These are phyloP conservation scores for Dactylonectria macrodidyma DNA, from an alignment of 2,329 filamentous ascomycete species.

Conservation along the genomic window DNA sequence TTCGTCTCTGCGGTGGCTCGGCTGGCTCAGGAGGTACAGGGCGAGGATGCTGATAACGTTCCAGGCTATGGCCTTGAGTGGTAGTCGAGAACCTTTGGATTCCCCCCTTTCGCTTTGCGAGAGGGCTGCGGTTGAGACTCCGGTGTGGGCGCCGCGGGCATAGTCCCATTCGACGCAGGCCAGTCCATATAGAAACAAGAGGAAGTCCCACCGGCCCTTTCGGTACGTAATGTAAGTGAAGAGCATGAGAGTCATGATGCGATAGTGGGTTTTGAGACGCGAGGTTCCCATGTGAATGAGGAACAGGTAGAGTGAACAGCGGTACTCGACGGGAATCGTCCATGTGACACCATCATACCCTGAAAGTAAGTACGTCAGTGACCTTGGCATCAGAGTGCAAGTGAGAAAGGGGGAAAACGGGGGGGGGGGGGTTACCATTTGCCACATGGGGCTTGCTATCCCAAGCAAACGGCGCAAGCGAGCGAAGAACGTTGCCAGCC, in stretches of 20 bases:
- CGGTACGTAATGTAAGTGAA: constrained; percentile 63
- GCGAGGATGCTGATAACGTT: too few species aligned
- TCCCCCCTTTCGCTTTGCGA: too few species aligned
- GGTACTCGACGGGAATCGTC: constrained; percentile 75
- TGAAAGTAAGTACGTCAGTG: not conserved
- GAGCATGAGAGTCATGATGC: constrained; percentile 59
- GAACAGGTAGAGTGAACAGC: constrained; percentile 71
- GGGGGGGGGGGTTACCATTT: too few species aligned
- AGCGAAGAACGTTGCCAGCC: too few species aligned
- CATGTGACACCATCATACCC: constrained; percentile 72
- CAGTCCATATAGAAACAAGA: constrained; percentile 70
- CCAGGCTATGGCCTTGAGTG: too few species aligned
- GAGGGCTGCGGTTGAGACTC: too few species aligned
- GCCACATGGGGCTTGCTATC: too few species aligned
- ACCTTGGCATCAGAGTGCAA: too few species aligned
- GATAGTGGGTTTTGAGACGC: constrained; percentile 58
- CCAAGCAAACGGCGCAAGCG: too few species aligned
- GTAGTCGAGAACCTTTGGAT: too few species aligned
- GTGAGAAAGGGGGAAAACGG: not conserved
- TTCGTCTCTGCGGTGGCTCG: too few species aligned
- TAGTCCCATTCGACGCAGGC: constrained; percentile 69
- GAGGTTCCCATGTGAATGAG: constrained; percentile 66
- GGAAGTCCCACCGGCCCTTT: constrained; percentile 67
- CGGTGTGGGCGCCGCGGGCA: constrained; percentile 61
- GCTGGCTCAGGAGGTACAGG: too few species aligned